Percentiles rank a stretch among this genome's conserved stretches.
Conservation (phyloP, 805 yeast species). For the Hermanozyma aechmeae region DNA sequence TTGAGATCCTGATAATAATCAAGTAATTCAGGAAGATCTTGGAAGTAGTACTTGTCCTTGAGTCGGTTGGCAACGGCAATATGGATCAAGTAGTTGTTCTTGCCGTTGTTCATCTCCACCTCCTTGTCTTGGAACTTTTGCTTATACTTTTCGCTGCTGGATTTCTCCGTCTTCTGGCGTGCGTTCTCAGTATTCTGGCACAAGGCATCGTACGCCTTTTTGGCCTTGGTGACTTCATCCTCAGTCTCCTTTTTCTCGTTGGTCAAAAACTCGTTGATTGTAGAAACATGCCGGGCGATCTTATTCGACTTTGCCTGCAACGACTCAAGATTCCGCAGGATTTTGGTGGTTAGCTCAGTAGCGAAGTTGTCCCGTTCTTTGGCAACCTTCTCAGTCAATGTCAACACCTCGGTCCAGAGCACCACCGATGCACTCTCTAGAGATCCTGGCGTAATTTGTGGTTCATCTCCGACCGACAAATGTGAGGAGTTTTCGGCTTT, state of each 20-base stretch:
- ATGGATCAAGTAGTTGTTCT: conserved; percentile 72
- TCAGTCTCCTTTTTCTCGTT: conserved; percentile 40
- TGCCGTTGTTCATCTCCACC: conserved; percentile 77
- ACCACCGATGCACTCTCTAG: conserved; percentile 80
- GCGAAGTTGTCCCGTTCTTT: conserved; percentile 54
- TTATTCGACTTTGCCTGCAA: conserved; percentile 45
- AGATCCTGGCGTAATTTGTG: conserved; percentile 90
- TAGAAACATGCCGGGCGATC: conserved; percentile 46
- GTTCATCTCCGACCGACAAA: conserved; percentile 84
- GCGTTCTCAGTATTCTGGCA: conserved; percentile 77
- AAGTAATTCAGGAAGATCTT: conserved; percentile 84
- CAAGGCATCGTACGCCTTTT: conserved; percentile 68
- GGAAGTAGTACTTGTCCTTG: conserved; percentile 87
- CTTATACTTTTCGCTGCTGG: conserved; percentile 37
- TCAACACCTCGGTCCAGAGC: conserved; percentile 81
- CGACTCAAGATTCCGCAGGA: conserved; percentile 51
- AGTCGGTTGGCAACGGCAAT: conserved; percentile 81
- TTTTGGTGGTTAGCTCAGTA: conserved; percentile 46
- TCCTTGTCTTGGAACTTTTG: conserved; percentile 55
- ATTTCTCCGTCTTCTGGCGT: conserved; percentile 63
- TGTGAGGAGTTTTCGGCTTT: conserved; percentile 61
- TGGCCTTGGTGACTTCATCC: conserved; percentile 52
- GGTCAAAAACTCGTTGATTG: conserved; percentile 50
- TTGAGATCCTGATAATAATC: conserved; percentile 80
- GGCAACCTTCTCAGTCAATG: conserved; percentile 75